phyloP scores from a whole-genome alignment of 345 rosid species.

The Arabis hirsuta region DNA sequence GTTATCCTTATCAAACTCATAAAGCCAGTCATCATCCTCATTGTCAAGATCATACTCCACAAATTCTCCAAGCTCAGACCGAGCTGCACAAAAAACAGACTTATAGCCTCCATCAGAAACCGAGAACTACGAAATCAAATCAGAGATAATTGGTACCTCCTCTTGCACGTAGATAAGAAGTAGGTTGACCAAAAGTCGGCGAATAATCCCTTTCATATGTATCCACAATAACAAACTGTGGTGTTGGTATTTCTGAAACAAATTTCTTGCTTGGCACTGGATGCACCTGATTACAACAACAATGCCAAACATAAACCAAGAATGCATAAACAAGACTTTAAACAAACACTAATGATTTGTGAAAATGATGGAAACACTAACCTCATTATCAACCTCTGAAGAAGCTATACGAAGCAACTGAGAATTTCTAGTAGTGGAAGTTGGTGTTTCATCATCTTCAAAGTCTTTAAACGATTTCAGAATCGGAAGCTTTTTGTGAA shows the following conservation, averaged over 20 bases:
- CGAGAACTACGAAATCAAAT: background rate
- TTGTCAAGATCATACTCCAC: constrained; percentile 97
- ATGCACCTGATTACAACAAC: constrained; percentile 47
- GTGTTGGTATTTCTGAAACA: constrained; percentile 89
- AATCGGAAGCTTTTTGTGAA: constrained; percentile 96
- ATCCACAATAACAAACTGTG: constrained; percentile 85
- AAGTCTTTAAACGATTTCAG: constrained; percentile 86
- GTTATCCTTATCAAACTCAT: constrained; percentile 62
- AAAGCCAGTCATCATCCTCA: constrained; percentile 98
- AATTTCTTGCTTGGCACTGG: constrained; percentile 68
- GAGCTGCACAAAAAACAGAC: constrained; percentile 57
- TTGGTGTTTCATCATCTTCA: constrained; percentile 92
- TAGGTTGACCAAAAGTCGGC: constrained; percentile 74
- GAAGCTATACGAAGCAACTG: constrained; percentile 71
- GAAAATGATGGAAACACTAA: constrained; percentile 9
- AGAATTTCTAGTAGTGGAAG: constrained; percentile 73
- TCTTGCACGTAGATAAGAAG: constrained; percentile 89
- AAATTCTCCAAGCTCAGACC: constrained; percentile 98
- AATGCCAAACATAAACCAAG: background rate
- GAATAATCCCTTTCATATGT: constrained; percentile 91
- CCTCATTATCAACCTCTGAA: constrained; percentile 61
- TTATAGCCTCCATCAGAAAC: background rate
- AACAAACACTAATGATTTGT: background rate
- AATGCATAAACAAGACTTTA: background rate
- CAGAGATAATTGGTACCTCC: constrained; percentile 67